These are phyloP conservation scores for Adansonia digitata DNA, from an alignment of 345 rosid species.

Conservation along the genomic window DNA sequence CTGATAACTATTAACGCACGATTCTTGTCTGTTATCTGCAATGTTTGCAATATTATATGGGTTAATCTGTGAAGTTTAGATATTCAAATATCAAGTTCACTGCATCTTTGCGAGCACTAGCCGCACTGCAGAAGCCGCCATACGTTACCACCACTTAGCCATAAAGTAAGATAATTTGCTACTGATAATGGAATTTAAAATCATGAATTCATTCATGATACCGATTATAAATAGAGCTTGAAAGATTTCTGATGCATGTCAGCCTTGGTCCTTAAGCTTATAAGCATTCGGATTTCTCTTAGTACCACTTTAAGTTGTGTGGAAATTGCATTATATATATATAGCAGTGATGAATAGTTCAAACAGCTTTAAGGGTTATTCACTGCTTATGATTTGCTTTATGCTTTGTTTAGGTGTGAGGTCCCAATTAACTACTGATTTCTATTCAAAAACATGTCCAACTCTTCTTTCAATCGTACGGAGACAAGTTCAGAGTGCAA, in stretches of 20 bases:
- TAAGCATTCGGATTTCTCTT: neutral
- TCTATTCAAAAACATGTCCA: slow-evolving; percentile 45
- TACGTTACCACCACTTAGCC: slow-evolving; percentile 37
- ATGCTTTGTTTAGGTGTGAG: slow-evolving; percentile 19
- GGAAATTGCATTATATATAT: neutral
- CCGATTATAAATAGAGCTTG: slow-evolving; percentile 24
- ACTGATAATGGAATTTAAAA: neutral
- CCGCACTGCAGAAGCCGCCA: slow-evolving; percentile 28
- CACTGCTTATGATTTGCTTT: slow-evolving; percentile 12
- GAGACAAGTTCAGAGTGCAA: slow-evolving; percentile 33
- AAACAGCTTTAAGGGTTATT: slow-evolving; percentile 8
- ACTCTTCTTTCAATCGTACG: slow-evolving; percentile 31
- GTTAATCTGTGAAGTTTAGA: neutral
- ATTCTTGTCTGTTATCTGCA: neutral
- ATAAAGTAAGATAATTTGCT: neutral
- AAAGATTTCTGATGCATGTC: neutral
- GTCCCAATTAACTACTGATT: slow-evolving; percentile 41
- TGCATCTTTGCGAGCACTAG: neutral
- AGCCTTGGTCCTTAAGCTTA: neutral
- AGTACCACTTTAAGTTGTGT: neutral
- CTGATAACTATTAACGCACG: slow-evolving; percentile 1
- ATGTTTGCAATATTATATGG: neutral
- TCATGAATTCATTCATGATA: neutral
- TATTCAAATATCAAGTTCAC: neutral
- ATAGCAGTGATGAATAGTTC: slow-evolving; percentile 17